phyloP scores from a whole-genome alignment of 1,284 basidiomycete species.

The Moesziomyces sp. region DNA sequence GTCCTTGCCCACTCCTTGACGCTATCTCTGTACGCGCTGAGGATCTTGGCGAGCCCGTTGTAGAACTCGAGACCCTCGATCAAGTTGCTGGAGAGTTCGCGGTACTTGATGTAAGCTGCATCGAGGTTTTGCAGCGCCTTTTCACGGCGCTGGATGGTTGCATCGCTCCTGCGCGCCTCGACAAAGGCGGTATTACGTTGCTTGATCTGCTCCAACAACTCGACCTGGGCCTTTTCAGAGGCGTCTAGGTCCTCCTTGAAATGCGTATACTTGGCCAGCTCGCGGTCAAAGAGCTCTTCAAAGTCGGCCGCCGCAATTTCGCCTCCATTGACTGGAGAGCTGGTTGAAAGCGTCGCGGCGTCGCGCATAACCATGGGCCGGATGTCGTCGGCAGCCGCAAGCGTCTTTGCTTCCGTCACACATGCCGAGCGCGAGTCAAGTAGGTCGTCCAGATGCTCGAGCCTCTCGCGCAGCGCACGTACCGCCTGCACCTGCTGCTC shows the following conservation, averaged over 20 bases:
- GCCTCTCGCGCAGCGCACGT: slow-evolving; percentile 77
- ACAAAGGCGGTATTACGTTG: slow-evolving; percentile 80
- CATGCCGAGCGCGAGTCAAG: slow-evolving; percentile 71
- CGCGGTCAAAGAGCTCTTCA: slow-evolving; percentile 81
- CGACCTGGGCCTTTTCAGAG: slow-evolving; percentile 75
- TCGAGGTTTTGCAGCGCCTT: slow-evolving; percentile 86
- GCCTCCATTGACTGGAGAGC: slow-evolving; percentile 68
- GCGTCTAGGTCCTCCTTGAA: slow-evolving; percentile 77
- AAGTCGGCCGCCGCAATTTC: slow-evolving; percentile 71
- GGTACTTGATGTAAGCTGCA: slow-evolving; percentile 86
- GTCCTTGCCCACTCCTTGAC: slow-evolving; percentile 52
- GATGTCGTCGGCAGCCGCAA: slow-evolving; percentile 81
- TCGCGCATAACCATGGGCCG: slow-evolving; percentile 77
- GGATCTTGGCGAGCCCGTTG: slow-evolving; percentile 50
- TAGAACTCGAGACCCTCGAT: slow-evolving; percentile 81
- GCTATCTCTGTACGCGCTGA: slow-evolving; percentile 44
- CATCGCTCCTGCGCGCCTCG: slow-evolving; percentile 81
- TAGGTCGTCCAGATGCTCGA: slow-evolving; percentile 85
- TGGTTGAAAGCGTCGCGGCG: slow-evolving; percentile 70
- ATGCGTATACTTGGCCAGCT: slow-evolving; percentile 82
- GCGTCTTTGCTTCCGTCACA: slow-evolving; percentile 76
- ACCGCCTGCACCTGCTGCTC: slow-evolving; percentile 57
- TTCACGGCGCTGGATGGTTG: slow-evolving; percentile 83
- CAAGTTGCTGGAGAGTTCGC: slow-evolving; percentile 83
- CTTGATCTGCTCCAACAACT: slow-evolving; percentile 79